Conservation (phyloP, 441 rosid species). For the Euphorbia schlechtendalii region DNA sequence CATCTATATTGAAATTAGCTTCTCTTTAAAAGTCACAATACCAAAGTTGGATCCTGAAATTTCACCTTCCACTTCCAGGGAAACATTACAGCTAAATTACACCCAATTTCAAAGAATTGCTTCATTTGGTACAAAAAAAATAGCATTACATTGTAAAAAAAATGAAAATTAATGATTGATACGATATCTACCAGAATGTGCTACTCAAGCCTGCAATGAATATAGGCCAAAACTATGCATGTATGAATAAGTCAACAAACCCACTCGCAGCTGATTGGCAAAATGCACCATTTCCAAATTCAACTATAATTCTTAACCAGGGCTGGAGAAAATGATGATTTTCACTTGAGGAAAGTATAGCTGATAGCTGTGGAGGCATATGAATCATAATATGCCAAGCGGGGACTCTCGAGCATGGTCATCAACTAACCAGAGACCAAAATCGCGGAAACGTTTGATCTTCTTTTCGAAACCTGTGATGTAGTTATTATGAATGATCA, state of each 20-base stretch:
- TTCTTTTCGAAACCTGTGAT: conserved; percentile 68
- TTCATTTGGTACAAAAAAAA: not conserved
- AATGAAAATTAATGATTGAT: too few species aligned
- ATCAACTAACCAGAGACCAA: conserved; percentile 73
- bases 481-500: conserved; percentile 71
- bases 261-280: conserved; percentile 9
- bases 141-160: not conserved
- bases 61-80: too few species aligned
- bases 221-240: not conserved
- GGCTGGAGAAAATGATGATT: not conserved
- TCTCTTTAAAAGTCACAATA: too few species aligned
- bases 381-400: conserved; percentile 42
- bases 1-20: too few species aligned
- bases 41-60: too few species aligned
- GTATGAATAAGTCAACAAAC: not conserved
- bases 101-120: not conserved
- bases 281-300: conserved; percentile 10
- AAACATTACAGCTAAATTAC: not conserved
- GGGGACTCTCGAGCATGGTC: conserved; percentile 60
- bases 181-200: too few species aligned
- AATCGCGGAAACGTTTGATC: conserved; percentile 68
- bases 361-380: conserved; percentile 2
- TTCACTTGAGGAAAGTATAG: conserved; percentile 8
- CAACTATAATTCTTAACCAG: not conserved
- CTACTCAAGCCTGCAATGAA: not conserved